Percentiles rank a stretch among this genome's conserved stretches.
Evolutionary conservation across 2,329 filamentous ascomycete species (phyloP).

Genomic region (Clonostachys byssicola): DNA sequence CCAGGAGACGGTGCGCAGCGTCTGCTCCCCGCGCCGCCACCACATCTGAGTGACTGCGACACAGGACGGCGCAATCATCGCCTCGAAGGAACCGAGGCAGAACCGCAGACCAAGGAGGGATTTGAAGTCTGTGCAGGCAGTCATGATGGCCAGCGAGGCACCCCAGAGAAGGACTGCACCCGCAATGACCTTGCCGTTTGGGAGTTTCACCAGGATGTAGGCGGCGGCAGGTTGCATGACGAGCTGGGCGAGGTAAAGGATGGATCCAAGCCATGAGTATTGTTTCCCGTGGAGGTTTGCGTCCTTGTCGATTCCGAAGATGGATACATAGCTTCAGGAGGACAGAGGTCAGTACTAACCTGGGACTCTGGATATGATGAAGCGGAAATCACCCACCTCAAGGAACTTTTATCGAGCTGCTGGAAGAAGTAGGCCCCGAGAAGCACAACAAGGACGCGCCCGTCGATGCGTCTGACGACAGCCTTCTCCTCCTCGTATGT

Average conservation of each 20-base stretch:
- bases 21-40: conserved; percentile 25
- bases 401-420: conserved; percentile 45
- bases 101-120: conserved; percentile 36
- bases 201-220: conserved; percentile 48
- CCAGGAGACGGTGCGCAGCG: conserved; percentile 19
- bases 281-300: conserved; percentile 40
- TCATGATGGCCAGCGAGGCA: conserved; percentile 41
- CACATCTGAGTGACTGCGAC: conserved; percentile 27
- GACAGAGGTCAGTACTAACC: conserved; percentile 12
- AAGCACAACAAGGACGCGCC: conserved; percentile 39
- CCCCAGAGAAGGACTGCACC: conserved; percentile 50
- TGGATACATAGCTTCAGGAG: conserved; percentile 42
- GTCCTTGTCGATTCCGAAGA: conserved; percentile 56
- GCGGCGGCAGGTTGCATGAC: conserved; percentile 47
- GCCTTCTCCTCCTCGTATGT: conserved; percentile 43
- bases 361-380: too few species aligned
- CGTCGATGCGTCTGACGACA: conserved; percentile 36
- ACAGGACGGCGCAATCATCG: conserved; percentile 29
- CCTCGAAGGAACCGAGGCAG: conserved; percentile 35
- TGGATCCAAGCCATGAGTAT: conserved; percentile 60
- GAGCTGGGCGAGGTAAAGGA: conserved; percentile 26
- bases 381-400: conserved; percentile 7
- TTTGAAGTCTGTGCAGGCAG: conserved; percentile 38
- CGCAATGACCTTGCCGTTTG: conserved; percentile 50
- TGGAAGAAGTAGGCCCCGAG: conserved; percentile 53